Evolutionary conservation across 768 basidiomycete genomes (phyloP).

Genomic region (Serpula lacrymans): DNA sequence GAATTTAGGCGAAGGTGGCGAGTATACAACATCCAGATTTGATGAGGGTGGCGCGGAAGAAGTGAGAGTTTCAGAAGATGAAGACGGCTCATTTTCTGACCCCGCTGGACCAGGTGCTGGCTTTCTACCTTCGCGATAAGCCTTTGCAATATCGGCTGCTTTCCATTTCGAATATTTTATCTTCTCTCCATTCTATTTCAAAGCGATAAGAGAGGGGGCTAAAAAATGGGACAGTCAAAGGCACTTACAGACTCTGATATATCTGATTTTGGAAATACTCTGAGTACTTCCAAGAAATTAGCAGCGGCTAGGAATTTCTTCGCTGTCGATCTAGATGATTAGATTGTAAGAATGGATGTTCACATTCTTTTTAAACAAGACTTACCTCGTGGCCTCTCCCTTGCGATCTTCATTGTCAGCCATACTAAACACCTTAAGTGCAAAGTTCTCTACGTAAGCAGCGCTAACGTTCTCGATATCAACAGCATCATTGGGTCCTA

Average conservation of each 20-base stretch:
- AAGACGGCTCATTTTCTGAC: slow-evolving; percentile 21
- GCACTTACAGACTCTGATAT: slow-evolving; percentile 54
- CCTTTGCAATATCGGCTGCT: slow-evolving; percentile 91
- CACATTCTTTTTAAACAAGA: too few relatives aligned
- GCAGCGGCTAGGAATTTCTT: slow-evolving; percentile 94
- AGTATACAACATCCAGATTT: slow-evolving; percentile 24
- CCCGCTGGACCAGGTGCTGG: slow-evolving; percentile 79
- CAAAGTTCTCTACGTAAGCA: slow-evolving; percentile 95
- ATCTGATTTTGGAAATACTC: slow-evolving; percentile 62
- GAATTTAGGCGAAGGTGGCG: slow-evolving; percentile 18
- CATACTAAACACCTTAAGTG: slow-evolving; percentile 77
- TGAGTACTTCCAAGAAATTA: slow-evolving; percentile 89
- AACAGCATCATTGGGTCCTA: slow-evolving; percentile 75
- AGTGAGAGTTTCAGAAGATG: slow-evolving; percentile 11
- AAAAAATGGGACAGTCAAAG: not conserved
- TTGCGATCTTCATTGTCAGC: slow-evolving; percentile 91
- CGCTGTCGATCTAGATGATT: slow-evolving; percentile 66
- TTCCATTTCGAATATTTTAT: slow-evolving; percentile 97
- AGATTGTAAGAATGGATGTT: not conserved
- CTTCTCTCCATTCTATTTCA: slow-evolving; percentile 72
- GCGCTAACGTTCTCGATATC: slow-evolving; percentile 79
- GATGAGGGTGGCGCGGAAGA: slow-evolving; percentile 15
- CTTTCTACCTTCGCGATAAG: slow-evolving; percentile 87
- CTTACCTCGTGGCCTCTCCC: slow-evolving; percentile 72
- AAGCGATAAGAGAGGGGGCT: slow-evolving; percentile 5